A percentile compares a stretch with the other conserved stretches of the same genome.
Evolutionary conservation across 2,329 filamentous ascomycete species (phyloP).

Genomic region (Cladophialophora psammophila): DNA sequence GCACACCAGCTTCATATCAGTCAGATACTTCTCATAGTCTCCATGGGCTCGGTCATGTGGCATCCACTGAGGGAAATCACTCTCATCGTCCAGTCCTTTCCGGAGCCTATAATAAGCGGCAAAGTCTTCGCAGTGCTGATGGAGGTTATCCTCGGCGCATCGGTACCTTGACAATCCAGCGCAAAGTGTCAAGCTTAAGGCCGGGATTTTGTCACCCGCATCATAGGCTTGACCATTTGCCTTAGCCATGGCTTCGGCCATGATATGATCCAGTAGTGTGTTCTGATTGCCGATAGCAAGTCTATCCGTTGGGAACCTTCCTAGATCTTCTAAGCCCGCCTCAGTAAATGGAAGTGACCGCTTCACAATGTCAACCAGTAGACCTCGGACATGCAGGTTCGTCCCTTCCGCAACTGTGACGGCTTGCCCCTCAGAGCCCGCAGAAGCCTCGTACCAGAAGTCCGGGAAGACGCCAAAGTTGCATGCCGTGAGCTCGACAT

Average conservation of each 20-base stretch:
- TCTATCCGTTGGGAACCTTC: not conserved
- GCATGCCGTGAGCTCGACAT: slow-evolving; percentile 7
- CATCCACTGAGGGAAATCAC: not conserved
- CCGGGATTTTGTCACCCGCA: slow-evolving; percentile 6
- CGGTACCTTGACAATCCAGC: slow-evolving; percentile 18
- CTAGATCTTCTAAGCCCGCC: not conserved
- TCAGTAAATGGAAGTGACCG: not conserved
- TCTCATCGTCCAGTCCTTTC: not conserved
- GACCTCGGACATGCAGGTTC: not conserved
- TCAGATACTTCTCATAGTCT: slow-evolving; percentile 15
- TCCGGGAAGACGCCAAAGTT: slow-evolving; percentile 19
- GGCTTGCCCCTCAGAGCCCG: not conserved
- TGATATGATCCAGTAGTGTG: not conserved
- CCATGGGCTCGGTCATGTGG: not conserved
- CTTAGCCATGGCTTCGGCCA: not conserved
- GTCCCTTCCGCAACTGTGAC: not conserved
- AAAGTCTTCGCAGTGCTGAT: slow-evolving; percentile 16
- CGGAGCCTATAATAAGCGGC: slow-evolving; percentile 9
- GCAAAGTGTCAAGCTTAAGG: slow-evolving; percentile 23
- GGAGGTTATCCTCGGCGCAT: slow-evolving; percentile 18
- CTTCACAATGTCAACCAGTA: slow-evolving; percentile 9
- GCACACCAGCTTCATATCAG: slow-evolving; percentile 20
- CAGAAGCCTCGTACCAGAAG: slow-evolving; percentile 13
- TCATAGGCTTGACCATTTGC: not conserved
- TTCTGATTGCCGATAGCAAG: not conserved